Base-by-base conservation (phyloP, 768 basidiomycete species). In the Arthromyces matolae region DNA sequence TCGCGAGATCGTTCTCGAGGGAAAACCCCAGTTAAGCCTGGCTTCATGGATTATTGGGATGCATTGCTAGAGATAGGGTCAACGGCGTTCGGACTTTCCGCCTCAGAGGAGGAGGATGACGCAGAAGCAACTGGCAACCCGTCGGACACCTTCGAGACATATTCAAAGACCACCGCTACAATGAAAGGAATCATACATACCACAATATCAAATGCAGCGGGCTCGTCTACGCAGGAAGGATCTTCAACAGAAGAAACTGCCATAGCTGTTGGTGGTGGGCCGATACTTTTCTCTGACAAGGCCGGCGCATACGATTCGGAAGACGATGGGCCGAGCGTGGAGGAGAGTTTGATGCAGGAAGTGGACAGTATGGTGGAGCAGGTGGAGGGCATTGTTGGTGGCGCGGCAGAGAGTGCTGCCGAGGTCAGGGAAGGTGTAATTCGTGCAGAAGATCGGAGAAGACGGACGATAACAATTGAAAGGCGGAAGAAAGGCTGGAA, bases 241-340 rank as follows among this genome's bases (percentile, higher is more conserved):
- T 32, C 39, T 3, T 9, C 1, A 1, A 33, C 41, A 23, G 41
- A 22, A 7, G 63, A 67, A 42, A 64, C 65, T 2, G 56, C 67
- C 3, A 29, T 73, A 22, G 68, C 69, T n/a, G 50, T 71, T 33
- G 70, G 71, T 4, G 61, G 50, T 20, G 68, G 66, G 12, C 50
- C 68, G 2, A 69, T 71, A 46, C 42, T 73, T 22, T 67, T 71
- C 54, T 61, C 66, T 1, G 60, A 62, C 5, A 63, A 68, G 48
- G 61, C 60, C 4, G 66, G 66, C 8, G 57, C 65, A 0, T 63
- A 65, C 43, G 63, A 55, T 7, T 55, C 45, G 22, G 60, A 60
- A 5, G 61, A 61, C 6, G 36, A 61, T 50, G 18, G n/a, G n/a
- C n/a, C 56, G 53, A 13, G 55, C 8, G 54, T 56, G 37, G 51